Conservation (phyloP, 805 yeast genomes). For the Candida peoriensis region DNA sequence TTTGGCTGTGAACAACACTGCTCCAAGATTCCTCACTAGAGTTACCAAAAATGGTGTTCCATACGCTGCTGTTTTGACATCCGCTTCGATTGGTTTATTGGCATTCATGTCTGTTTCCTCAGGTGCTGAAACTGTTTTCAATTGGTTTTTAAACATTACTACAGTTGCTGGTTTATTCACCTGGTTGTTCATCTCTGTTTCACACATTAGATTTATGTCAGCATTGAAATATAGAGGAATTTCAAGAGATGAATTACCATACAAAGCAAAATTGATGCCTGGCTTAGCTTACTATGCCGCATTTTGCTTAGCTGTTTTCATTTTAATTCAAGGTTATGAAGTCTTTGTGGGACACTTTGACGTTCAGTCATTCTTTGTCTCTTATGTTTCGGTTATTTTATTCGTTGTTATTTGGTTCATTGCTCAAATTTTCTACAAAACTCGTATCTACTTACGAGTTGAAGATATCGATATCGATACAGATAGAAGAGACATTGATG, state of each 20-base stretch:
- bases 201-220: conserved; percentile 67
- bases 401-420: conserved; percentile 51
- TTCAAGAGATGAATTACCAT: conserved; percentile 65
- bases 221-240: conserved; percentile 60
- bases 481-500: conserved; percentile 61
- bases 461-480: conserved; percentile 68
- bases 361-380: conserved; percentile 58
- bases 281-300: conserved; percentile 59
- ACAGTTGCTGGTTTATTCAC: conserved; percentile 73
- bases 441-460: conserved; percentile 38
- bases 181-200: conserved; percentile 60
- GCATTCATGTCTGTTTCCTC: conserved; percentile 54
- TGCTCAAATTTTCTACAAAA: conserved; percentile 48
- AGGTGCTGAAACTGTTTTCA: conserved; percentile 54
- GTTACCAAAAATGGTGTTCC: conserved; percentile 62
- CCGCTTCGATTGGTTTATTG: conserved; percentile 58
- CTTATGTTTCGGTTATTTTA: conserved; percentile 64
- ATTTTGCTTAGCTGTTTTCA: conserved; percentile 47
- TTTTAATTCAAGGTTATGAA: conserved; percentile 67
- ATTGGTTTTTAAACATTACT: conserved; percentile 72
- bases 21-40: conserved; percentile 46
- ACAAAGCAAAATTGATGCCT: conserved; percentile 70
- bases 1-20: conserved; percentile 54
- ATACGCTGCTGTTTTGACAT: conserved; percentile 46
- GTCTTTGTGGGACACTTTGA: conserved; percentile 50